Evolutionary conservation across 1,139 yeast species (phyloP), one percentile per base, ranked within the genome.

Genomic region (Kodamaea arcana): DNA sequence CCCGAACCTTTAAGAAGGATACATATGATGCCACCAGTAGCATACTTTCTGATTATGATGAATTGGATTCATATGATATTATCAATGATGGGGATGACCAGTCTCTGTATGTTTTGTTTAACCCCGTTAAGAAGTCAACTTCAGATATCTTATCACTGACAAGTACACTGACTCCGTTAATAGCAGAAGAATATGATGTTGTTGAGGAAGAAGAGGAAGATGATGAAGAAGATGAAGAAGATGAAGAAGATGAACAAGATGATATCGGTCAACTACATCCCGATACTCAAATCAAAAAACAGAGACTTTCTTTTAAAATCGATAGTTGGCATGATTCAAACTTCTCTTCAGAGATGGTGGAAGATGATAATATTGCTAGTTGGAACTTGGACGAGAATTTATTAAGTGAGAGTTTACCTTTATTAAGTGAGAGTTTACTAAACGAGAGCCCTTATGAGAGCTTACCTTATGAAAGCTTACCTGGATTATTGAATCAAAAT

Each of bases 301-400:
- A 36, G 18, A 24, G 24, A 21, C 42, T 55, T 23, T 52, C 58
- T 13, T 42, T 47, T 37, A 56, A 56, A 36, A 53, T 58, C 13
- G 48, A 56, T 31, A 47, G 45, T 27, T 56, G 61, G 62, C 45
- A 56, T 41, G 51, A 27, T 31, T 35, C 48, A 27, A 40, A 37
- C 31, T 21, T 40, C 23, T 33, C 34, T 10, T 29, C 43, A 9
- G 48, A 42, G 5, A 31, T 34, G 33, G 40, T 47, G 20, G 53
- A 63, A 5, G 69, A 65, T 40, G 75, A 69, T 41, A 67, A 68
- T 44, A 56, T 61, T 4, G 75, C 75, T 12, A 62, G 69, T 33
- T 69, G 74, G 74, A 68, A 68, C 44, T 50, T 69, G 39, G 73
- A 68, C 43, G 72, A 65, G 40, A 54, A 60, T 37, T 44, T 60